Conservation (phyloP, 768 basidiomycete genomes). For the Tylopilus sp. region DNA sequence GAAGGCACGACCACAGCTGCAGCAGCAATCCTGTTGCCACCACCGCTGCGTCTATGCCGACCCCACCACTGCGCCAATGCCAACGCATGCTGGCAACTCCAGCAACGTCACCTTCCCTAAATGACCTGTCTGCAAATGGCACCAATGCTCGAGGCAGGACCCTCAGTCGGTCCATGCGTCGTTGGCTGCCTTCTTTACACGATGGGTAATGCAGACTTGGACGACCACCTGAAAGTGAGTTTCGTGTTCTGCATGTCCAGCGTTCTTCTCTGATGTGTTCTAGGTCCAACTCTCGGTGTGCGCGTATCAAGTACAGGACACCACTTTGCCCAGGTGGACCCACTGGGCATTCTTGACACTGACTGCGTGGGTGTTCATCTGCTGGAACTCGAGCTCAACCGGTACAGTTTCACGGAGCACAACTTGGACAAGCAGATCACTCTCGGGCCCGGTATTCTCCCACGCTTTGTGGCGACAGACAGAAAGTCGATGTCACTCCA, state of each 20-base stretch:
- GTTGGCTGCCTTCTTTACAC: slow-evolving; percentile 81
- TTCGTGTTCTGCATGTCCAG: not conserved
- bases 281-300: slow-evolving; percentile 97
- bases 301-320: slow-evolving; percentile 98
- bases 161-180: slow-evolving; percentile 89
- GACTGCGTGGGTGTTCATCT: slow-evolving; percentile 79
- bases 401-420: slow-evolving; percentile 92
- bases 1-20: too few relatives aligned
- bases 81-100: slow-evolving; percentile 46
- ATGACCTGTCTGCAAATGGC: slow-evolving; percentile 89
- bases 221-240: slow-evolving; percentile 90
- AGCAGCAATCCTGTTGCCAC: too few relatives aligned
- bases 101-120: slow-evolving; percentile 59
- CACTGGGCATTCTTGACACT: slow-evolving; percentile 87
- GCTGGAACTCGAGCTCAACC: slow-evolving; percentile 88
- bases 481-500: slow-evolving; percentile 83
- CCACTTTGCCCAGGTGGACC: slow-evolving; percentile 93
- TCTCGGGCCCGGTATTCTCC: slow-evolving; percentile 93
- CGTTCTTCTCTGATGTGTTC: not conserved
- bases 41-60: too few relatives aligned
- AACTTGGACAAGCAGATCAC: slow-evolving; percentile 94
- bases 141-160: slow-evolving; percentile 90
- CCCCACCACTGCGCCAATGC: too few relatives aligned
- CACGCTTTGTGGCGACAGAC: slow-evolving; percentile 88
- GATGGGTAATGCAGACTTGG: slow-evolving; percentile 69